These are phyloP conservation scores for Leptodontidium sp. DNA, from an alignment of 2,329 filamentous ascomycete genomes.

Conservation along the genomic window DNA sequence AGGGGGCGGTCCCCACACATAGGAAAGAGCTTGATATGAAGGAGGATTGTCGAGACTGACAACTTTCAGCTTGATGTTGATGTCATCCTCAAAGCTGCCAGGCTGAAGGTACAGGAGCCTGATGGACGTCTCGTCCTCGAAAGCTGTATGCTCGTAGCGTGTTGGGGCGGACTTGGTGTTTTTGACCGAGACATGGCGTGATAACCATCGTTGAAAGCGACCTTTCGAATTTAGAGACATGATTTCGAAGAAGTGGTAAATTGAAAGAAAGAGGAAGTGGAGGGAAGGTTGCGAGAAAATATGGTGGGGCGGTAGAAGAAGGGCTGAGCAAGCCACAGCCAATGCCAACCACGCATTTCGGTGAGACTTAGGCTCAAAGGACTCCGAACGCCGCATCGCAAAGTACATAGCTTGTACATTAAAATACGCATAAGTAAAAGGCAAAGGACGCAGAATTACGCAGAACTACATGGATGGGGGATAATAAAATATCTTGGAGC, in stretches of 20 bases:
- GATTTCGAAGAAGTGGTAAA: background rate
- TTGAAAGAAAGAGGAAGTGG: background rate
- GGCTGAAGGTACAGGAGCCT: constrained; percentile 10
- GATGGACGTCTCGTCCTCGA: background rate
- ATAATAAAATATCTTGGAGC: no score
- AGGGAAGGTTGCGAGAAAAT: no score
- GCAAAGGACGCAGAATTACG: no score
- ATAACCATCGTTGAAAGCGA: background rate
- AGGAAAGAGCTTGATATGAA: background rate
- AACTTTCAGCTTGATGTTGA: background rate
- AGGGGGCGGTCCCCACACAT: background rate
- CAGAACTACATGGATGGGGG: no score
- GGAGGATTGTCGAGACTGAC: constrained; percentile 1
- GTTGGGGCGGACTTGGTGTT: background rate
- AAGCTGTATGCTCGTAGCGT: background rate
- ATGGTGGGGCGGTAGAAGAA: background rate
- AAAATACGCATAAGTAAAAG: no score
- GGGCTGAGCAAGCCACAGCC: background rate
- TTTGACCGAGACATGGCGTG: background rate
- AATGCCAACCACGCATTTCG: background rate
- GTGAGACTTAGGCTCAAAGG: background rate
- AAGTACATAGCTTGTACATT: no score
- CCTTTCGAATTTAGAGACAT: background rate
- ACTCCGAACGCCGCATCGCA: no score
- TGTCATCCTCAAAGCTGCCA: background rate